phyloP scores from a whole-genome alignment of 2,329 filamentous ascomycete genomes.

The Hymenoscyphus scutula region DNA sequence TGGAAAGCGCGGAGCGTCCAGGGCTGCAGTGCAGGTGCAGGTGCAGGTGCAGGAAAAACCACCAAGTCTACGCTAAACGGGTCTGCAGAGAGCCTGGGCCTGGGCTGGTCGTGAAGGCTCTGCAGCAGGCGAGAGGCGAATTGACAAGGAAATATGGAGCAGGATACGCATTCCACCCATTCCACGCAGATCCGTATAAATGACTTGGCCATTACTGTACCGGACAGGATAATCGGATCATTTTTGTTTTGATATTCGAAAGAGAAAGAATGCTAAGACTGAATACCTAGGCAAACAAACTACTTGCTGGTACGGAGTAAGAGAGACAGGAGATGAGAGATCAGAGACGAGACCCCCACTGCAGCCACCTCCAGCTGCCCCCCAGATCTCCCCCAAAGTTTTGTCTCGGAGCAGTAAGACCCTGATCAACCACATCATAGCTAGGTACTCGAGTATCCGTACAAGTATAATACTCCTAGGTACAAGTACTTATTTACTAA shows the following conservation, averaged over 20 bases:
- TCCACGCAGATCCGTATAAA: background rate
- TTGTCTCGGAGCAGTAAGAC: background rate
- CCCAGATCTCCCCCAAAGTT: constrained; percentile 1
- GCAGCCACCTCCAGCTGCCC: background rate
- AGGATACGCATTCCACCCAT: background rate
- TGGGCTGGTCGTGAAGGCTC: background rate
- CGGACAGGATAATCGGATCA: background rate
- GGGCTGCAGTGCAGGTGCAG: too few species aligned
- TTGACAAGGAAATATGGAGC: background rate
- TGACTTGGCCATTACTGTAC: background rate
- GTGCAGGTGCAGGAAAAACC: too few species aligned
- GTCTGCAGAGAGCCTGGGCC: background rate
- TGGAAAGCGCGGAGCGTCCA: background rate
- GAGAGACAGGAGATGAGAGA: background rate
- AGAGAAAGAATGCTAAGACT: too few species aligned
- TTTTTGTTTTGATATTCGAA: too few species aligned
- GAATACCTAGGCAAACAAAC: background rate
- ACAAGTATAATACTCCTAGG: too few species aligned
- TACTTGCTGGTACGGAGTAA: too few species aligned
- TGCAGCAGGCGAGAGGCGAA: constrained; percentile 3
- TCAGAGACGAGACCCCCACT: background rate
- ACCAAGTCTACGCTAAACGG: background rate
- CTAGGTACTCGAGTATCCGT: too few species aligned
- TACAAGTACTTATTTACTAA: too few species aligned
- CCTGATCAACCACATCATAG: background rate